phyloP scores from a whole-genome alignment of 2,329 filamentous ascomycete species.

The Ilyonectria mors-panacis region DNA sequence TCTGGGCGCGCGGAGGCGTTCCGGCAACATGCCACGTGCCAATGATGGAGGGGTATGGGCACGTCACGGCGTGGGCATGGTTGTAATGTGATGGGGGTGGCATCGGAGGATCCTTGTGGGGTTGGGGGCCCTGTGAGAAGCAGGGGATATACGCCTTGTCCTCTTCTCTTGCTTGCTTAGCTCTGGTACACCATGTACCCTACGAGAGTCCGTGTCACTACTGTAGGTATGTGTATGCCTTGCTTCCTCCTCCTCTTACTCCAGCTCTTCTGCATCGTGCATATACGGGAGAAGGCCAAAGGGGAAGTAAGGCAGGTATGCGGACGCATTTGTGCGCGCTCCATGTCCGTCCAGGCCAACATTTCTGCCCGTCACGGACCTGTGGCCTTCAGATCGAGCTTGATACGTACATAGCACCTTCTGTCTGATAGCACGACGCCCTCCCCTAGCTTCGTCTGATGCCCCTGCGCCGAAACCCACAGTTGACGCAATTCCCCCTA shows the following conservation, averaged over 20 bases:
- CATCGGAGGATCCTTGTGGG: background rate
- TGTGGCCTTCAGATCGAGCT: background rate
- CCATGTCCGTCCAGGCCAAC: background rate
- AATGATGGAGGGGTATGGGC: background rate
- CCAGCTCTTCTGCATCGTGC: constrained; percentile 21
- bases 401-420: background rate
- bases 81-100: no score
- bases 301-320: background rate
- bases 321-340: constrained; percentile 21
- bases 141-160: background rate
- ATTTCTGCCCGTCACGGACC: background rate
- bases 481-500: background rate
- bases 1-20: constrained; percentile 16
- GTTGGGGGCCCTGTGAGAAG: background rate
- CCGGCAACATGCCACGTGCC: constrained; percentile 26
- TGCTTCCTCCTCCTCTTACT: constrained; percentile 1
- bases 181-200: background rate
- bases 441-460: constrained; percentile 4
- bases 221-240: background rate
- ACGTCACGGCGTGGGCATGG: background rate
- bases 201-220: background rate
- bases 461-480: background rate
- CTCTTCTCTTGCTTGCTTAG: background rate
- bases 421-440: background rate
- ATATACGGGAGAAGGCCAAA: constrained; percentile 25